phyloP scores from a whole-genome alignment of 2,329 filamentous ascomycete species.

The Aureobasidium sp. region DNA sequence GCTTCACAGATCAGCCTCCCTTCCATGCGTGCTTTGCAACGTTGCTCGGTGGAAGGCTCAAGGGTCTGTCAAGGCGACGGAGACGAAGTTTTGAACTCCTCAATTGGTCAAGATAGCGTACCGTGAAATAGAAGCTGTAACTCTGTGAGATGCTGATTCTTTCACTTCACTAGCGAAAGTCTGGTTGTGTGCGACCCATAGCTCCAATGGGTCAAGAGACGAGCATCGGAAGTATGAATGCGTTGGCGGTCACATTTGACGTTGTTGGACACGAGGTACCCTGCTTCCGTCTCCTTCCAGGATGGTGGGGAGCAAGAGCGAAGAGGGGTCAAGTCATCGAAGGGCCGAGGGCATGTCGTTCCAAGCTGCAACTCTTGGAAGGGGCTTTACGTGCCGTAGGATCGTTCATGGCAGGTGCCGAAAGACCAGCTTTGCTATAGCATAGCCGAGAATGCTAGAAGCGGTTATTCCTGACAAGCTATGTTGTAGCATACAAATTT shows the following conservation, averaged over 20 bases:
- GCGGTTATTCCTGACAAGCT: not conserved
- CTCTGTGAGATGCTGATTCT: not conserved
- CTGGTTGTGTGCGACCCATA: constrained; percentile 12
- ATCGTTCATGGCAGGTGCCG: not conserved
- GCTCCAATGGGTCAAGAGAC: constrained; percentile 1
- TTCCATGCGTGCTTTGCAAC: not conserved
- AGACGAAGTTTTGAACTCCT: not conserved
- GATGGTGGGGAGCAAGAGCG: constrained; percentile 1
- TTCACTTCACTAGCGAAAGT: not conserved
- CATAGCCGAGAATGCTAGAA: not conserved
- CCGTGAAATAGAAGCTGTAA: not conserved
- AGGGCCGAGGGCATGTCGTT: not conserved
- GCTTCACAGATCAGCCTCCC: not conserved
- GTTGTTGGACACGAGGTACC: constrained; percentile 4
- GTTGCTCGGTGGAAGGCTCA: not conserved
- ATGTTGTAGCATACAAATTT: not conserved
- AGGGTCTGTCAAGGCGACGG: not conserved
- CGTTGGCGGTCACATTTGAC: constrained; percentile 13
- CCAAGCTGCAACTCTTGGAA: constrained; percentile 3
- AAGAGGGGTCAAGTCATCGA: constrained; percentile 11
- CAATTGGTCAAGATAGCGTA: not conserved
- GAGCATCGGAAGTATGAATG: constrained; percentile 9
- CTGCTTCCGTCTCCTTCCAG: not conserved
- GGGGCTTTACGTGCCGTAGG: constrained; percentile 2
- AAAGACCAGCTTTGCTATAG: not conserved